Base-by-base conservation (phyloP, 257 asterid species). In the Verbena officinalis region DNA sequence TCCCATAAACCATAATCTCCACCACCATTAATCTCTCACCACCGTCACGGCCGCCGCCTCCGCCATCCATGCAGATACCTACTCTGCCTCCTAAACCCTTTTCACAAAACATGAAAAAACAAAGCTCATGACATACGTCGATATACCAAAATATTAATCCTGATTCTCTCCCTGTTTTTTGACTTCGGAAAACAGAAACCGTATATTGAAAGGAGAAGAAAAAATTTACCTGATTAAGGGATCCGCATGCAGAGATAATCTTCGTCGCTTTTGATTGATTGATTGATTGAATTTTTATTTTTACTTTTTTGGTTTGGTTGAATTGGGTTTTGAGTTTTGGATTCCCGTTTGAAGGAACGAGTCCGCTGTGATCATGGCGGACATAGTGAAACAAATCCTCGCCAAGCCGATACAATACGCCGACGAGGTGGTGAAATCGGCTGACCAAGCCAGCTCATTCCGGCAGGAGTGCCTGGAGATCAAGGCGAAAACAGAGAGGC, bases 291-390 rank as follows among this genome's bases (percentile, higher is more conserved):
- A 36, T 2, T 9, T 4, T 1, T 36, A 5, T 36, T 27, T 27
- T 5, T 27, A 2, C 33, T 2, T 27, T 27, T 27, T n/a, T n/a
- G n/a, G 33, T 27, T 27, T 6, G 7, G 59, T 30, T 31, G 22
- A 45, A 5, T 8, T 15, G 11, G 52, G 52, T 2, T 16, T 45
- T 5, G 16, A 31, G 20, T 39, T 16, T 65, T 27, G 23, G 30
- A 34, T 39, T 15, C 2, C 19, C 19, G 17, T 15, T 39, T 17
- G 16, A 7, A 8, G 33, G 7, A 21, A 71, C 48, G 56, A 64
- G 86, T 83, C 87, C 83, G 90, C 83, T 69, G 80, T 61, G 60
- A 74, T 30, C 34, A 86, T 86, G 95, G 89, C 91, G 86, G 91
- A 86, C 83, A 80, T 80, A 16, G 95, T 84, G 44, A 81, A 84